Evolutionary conservation across 2,329 filamentous ascomycete species (phyloP).

Genomic region (Seiridium unicorne): DNA sequence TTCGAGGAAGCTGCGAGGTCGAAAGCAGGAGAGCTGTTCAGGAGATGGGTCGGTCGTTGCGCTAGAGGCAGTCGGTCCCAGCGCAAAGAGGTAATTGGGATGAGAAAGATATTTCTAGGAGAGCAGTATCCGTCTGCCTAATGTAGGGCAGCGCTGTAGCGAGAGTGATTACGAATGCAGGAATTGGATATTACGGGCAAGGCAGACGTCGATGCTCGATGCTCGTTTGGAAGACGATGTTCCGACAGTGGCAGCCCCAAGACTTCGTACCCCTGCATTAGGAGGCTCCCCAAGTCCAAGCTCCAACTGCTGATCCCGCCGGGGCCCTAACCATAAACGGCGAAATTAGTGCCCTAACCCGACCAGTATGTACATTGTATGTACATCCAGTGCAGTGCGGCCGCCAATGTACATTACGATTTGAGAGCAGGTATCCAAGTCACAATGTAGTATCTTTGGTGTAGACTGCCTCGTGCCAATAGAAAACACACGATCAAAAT

Average conservation of each 20-base stretch:
- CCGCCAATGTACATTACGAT: background rate
- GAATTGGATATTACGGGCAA: background rate
- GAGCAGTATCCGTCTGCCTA: background rate
- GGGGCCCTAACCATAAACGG: background rate
- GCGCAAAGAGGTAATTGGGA: background rate
- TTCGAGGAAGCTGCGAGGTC: background rate
- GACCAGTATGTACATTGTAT: background rate
- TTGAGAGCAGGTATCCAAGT: too few species aligned
- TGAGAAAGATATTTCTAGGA: background rate
- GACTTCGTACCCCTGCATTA: slow-evolving; percentile 3
- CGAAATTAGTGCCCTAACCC: background rate
- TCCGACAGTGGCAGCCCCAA: background rate
- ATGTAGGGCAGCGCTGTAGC: background rate
- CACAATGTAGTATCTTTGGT: too few species aligned
- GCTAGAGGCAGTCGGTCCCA: background rate
- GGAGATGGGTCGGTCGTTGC: background rate
- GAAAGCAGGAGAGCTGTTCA: background rate
- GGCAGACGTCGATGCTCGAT: background rate
- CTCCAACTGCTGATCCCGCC: background rate
- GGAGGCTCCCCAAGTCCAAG: background rate
- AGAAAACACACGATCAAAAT: too few species aligned
- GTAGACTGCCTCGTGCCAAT: too few species aligned
- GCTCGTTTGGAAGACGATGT: background rate
- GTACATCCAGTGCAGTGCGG: background rate
- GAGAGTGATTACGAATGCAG: background rate